Percentiles rank a stretch among this genome's conserved stretches.
Evolutionary conservation across 2,329 filamentous ascomycete species (phyloP).

Genomic region (Penicillium sp.): DNA sequence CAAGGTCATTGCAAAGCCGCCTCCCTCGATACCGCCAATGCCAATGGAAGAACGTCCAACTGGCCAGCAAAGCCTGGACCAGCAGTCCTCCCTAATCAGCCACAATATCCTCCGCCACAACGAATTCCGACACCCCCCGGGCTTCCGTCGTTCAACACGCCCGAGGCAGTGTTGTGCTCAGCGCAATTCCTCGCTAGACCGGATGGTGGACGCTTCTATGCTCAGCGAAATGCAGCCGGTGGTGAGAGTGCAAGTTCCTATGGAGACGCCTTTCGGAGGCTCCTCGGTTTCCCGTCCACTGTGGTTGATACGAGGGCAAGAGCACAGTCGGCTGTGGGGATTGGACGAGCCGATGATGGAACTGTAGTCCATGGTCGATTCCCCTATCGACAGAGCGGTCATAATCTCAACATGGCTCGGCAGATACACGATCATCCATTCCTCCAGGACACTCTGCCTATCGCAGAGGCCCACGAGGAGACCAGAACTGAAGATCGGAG

Average conservation of each 20-base stretch:
- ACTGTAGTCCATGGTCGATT: slow-evolving; percentile 46
- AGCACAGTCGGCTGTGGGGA: slow-evolving; percentile 24
- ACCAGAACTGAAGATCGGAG: not conserved
- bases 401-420: slow-evolving; percentile 38
- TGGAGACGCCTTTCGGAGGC: slow-evolving; percentile 30
- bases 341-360: slow-evolving; percentile 45
- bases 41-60: slow-evolving; percentile 10
- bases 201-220: slow-evolving; percentile 7
- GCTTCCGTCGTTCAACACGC: slow-evolving; percentile 46
- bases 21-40: slow-evolving; percentile 30
- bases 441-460: slow-evolving; percentile 32
- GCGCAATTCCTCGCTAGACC: slow-evolving; percentile 27
- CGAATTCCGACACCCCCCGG: slow-evolving; percentile 47
- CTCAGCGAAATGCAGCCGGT: not conserved
- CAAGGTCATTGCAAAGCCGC: slow-evolving; percentile 24
- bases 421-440: slow-evolving; percentile 39
- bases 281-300: slow-evolving; percentile 32
- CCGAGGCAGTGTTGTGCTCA: slow-evolving; percentile 40
- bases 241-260: slow-evolving; percentile 22
- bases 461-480: slow-evolving; percentile 18
- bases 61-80: slow-evolving; percentile 30
- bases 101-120: slow-evolving; percentile 41
- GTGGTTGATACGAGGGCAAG: slow-evolving; percentile 6
- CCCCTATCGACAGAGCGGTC: slow-evolving; percentile 43
- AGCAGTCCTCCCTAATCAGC: slow-evolving; percentile 35